Conservation (phyloP, 352 stramenopile genomes). For the Aphanomyces cochlioides region DNA sequence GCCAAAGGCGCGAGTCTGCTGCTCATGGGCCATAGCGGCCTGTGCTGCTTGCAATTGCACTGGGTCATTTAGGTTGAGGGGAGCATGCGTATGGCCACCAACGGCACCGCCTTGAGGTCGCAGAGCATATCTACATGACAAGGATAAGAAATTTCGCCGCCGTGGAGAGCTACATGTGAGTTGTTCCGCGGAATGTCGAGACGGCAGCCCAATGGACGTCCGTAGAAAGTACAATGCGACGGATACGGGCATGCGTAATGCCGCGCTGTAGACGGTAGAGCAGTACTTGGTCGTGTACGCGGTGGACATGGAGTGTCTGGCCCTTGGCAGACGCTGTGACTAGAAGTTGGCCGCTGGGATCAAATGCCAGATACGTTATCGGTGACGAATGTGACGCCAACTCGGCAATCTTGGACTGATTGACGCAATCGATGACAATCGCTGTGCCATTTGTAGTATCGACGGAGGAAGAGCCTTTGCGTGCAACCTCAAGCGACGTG, state of each 20-base stretch:
- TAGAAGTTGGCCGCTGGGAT: conserved; percentile 69
- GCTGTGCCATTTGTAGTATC: conserved; percentile 51
- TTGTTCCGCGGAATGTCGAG: conserved; percentile 79
- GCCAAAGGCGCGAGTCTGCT: conserved; percentile 11
- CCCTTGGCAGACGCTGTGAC: conserved; percentile 78
- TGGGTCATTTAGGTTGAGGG: conserved; percentile 10
- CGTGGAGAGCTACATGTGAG: conserved; percentile 59
- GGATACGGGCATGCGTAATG: conserved; percentile 82
- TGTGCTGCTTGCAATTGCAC: conserved; percentile 4
- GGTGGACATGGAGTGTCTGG: conserved; percentile 83
- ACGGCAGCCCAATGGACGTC: conserved; percentile 85
- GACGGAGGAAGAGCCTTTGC: conserved; percentile 14
- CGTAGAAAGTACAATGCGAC: conserved; percentile 74
- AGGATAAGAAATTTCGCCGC: neutral
- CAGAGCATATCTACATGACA: conserved; percentile 35
- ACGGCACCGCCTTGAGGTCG: conserved; percentile 66
- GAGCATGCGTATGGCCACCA: conserved; percentile 59
- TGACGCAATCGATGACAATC: conserved; percentile 62
- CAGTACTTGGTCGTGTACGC: conserved; percentile 52
- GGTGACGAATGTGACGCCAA: conserved; percentile 74
- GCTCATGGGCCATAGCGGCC: neutral
- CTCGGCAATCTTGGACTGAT: conserved; percentile 55
- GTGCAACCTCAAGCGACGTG: conserved; percentile 18
- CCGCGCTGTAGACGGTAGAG: conserved; percentile 85
- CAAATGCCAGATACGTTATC: conserved; percentile 69